Percentiles rank a stretch among this genome's conserved stretches.
These are phyloP conservation scores for Sugiyamaella chiloensis DNA, from an alignment of 805 yeast genomes.

Conservation along the genomic window DNA sequence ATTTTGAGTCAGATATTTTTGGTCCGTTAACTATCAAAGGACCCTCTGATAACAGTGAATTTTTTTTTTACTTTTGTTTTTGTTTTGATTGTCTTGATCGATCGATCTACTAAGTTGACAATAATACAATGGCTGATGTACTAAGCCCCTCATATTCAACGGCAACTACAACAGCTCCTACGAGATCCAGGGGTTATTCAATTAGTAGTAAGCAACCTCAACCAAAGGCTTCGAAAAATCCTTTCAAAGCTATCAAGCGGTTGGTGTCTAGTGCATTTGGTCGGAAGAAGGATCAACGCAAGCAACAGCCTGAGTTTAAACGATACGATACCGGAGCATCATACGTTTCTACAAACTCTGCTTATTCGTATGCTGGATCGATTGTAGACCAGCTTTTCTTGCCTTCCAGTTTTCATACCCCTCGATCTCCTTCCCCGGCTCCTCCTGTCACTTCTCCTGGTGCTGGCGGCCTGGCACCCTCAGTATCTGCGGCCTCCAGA, in stretches of 20 bases:
- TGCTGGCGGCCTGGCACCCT: slow-evolving; percentile 5
- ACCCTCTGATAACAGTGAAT: too few relatives aligned
- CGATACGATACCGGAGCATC: slow-evolving; percentile 12
- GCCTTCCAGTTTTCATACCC: slow-evolving; percentile 8
- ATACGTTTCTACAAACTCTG: slow-evolving; percentile 8
- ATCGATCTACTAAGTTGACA: background rate
- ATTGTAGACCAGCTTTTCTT: slow-evolving; percentile 13
- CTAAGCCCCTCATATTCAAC: slow-evolving; percentile 12
- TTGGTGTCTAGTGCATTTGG: slow-evolving; percentile 8
- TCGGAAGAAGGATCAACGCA: background rate
- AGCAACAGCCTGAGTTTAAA: slow-evolving; percentile 5
- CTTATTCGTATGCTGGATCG: slow-evolving; percentile 12
- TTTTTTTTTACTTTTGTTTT: background rate
- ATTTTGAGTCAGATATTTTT: too few relatives aligned
- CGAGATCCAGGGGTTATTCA: slow-evolving; percentile 6
- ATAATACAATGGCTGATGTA: slow-evolving; percentile 8
- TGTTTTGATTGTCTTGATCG: background rate
- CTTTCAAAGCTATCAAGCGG: slow-evolving; percentile 10
- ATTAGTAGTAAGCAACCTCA: background rate
- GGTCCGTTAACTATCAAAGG: too few relatives aligned
- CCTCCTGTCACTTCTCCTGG: slow-evolving; percentile 1
- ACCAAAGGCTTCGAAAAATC: background rate
- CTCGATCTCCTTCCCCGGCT: slow-evolving; percentile 2
- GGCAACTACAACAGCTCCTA: slow-evolving; percentile 11
- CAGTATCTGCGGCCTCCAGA: slow-evolving; percentile 4